Evolutionary conservation across 2,329 filamentous ascomycete genomes (phyloP).

Genomic region (Pseudopyricularia cyperi): DNA sequence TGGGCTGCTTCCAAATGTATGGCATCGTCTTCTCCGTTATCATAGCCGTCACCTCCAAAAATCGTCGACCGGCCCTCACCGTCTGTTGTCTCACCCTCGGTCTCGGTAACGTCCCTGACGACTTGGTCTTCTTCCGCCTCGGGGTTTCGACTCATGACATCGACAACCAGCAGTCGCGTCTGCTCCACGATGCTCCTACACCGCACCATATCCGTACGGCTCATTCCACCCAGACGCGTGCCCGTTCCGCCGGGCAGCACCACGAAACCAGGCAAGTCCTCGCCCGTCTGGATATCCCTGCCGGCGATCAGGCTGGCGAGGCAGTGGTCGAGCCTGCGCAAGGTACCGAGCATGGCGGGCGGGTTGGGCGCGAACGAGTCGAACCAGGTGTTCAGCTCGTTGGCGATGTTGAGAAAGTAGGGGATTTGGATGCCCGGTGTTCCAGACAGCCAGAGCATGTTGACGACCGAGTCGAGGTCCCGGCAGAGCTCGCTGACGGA

Average conservation of each 20-base stretch:
- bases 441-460: slow-evolving; percentile 75
- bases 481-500: slow-evolving; percentile 57
- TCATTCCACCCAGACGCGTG: slow-evolving; percentile 44
- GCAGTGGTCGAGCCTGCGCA: slow-evolving; percentile 71
- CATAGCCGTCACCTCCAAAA: slow-evolving; percentile 13
- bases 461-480: slow-evolving; percentile 62
- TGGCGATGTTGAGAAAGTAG: slow-evolving; percentile 67
- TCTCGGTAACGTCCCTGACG: slow-evolving; percentile 13
- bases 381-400: slow-evolving; percentile 59
- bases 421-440: slow-evolving; percentile 75
- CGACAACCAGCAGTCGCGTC: slow-evolving; percentile 57
- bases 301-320: slow-evolving; percentile 66
- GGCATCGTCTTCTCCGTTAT: slow-evolving; percentile 22
- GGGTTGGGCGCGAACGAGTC: slow-evolving; percentile 58
- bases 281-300: slow-evolving; percentile 50
- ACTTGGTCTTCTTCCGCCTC: slow-evolving; percentile 30
- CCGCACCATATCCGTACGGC: slow-evolving; percentile 72
- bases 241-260: slow-evolving; percentile 26
- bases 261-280: slow-evolving; percentile 58
- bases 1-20: slow-evolving; percentile 58
- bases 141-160: slow-evolving; percentile 46
- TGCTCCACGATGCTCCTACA: slow-evolving; percentile 71
- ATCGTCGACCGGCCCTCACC: slow-evolving; percentile 13
- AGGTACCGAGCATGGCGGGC: slow-evolving; percentile 52
- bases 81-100: slow-evolving; percentile 17